A percentile compares a stretch with the other conserved stretches of the same genome.
Conservation (phyloP, 2,329 filamentous ascomycete species). For the Pseudogymnoascus verrucosus region DNA sequence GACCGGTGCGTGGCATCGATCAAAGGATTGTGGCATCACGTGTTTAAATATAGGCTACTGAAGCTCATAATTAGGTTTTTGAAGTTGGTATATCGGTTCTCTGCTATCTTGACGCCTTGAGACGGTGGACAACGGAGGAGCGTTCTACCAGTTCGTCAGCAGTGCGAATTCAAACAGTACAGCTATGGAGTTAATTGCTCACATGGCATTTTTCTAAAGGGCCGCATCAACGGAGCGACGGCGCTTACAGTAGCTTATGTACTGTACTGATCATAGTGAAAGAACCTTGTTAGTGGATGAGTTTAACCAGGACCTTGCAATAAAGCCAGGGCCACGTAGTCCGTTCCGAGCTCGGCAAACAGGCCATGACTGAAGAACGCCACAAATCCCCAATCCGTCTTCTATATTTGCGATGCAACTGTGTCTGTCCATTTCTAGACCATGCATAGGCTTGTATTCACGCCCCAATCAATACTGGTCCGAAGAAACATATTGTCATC, state of each 20-base stretch:
- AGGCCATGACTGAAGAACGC: background rate
- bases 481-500: background rate
- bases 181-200: background rate
- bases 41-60: background rate
- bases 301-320: constrained; percentile 6
- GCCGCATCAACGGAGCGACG: background rate
- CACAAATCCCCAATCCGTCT: background rate
- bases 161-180: background rate
- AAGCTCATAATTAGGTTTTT: background rate
- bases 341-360: background rate
- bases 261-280: background rate
- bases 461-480: background rate
- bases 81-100: background rate
- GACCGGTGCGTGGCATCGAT: background rate
- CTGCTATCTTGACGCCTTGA: background rate
- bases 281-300: background rate
- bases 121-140: background rate
- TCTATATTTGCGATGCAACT: background rate
- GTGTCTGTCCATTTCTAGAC: background rate
- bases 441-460: background rate
- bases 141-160: background rate
- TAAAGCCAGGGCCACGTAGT: background rate
- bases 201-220: background rate
- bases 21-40: background rate
- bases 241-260: background rate